A percentile compares a stretch with the other conserved stretches of the same genome.
Evolutionary conservation across 2,329 filamentous ascomycete species (phyloP).

Genomic region (Trichoderma harzianum): DNA sequence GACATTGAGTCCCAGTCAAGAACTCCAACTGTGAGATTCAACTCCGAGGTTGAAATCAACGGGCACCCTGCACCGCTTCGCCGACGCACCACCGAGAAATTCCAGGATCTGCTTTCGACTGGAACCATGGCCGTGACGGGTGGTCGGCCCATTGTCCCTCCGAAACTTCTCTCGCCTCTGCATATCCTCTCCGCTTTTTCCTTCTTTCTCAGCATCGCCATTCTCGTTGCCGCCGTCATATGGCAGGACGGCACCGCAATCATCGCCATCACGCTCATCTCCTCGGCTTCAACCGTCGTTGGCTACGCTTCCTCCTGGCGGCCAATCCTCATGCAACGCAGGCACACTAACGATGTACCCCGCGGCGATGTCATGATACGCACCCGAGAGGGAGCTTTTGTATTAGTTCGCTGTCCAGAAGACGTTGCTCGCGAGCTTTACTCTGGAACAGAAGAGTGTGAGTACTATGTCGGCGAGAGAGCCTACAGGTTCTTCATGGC

Average conservation of each 20-base stretch:
- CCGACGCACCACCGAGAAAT: constrained; percentile 37
- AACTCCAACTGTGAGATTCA: neutral
- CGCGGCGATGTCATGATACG: constrained; percentile 59
- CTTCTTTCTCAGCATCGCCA: constrained; percentile 45
- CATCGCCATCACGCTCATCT: constrained; percentile 49
- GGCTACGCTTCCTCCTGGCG: constrained; percentile 58
- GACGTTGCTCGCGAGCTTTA: constrained; percentile 62
- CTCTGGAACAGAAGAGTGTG: constrained; percentile 57
- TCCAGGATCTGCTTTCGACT: constrained; percentile 43
- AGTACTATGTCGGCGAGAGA: constrained; percentile 48
- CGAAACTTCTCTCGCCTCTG: constrained; percentile 48
- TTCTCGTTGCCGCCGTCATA: constrained; percentile 42
- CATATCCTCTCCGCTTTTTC: constrained; percentile 53
- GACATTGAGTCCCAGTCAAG: neutral
- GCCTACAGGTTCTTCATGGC: constrained; percentile 54
- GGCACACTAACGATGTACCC: constrained; percentile 47
- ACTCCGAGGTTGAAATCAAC: constrained; percentile 17
- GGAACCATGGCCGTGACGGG: constrained; percentile 38
- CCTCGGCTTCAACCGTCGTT: constrained; percentile 50
- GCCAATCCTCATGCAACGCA: constrained; percentile 51
- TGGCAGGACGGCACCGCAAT: constrained; percentile 37
- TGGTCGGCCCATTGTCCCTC: constrained; percentile 46
- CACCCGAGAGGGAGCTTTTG: constrained; percentile 57
- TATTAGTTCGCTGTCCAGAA: constrained; percentile 56
- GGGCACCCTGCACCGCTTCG: constrained; percentile 2